Base-by-base conservation (phyloP, 495 filamentous ascomycete genomes). In the Penicillium coffeae region DNA sequence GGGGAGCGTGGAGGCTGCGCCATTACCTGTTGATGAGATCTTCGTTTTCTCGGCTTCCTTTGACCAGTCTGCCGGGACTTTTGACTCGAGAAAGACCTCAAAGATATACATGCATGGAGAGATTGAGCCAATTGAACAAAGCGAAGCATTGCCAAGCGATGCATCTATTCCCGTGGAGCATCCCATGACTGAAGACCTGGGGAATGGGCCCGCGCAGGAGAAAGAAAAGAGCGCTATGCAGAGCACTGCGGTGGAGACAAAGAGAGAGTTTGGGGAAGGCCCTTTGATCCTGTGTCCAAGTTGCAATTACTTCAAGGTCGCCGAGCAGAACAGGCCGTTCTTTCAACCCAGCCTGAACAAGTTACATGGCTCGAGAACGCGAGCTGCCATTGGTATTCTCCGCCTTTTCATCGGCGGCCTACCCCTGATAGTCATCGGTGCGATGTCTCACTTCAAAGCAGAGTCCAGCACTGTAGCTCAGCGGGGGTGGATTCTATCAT, bases 401-500 rank as follows among this genome's bases (percentile, higher is more conserved):
- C 25, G 25, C 25, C 10, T 30, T 4, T 30, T 30, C 25, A 30
- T 30, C 25, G 25, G 25, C 5, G 25, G 5, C 5, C 10, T 30
- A 10, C 42, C 41, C 2, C 37, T 51, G 14, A 30, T 51, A n/a
- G 41, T 41, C 7, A 37, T 51, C n/a, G 48, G 48, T 10, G 33
- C 19, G 7, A 44, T 51, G 27, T 51, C 48, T 8, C 35, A 18
- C 9, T 51, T 51, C 4, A 36, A 38, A 44, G 21, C 48, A 3
- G 48, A 18, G 8, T 37, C 32, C 15, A 51, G 48, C 22, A 51
- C 48, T 8, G 10, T 45, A 7, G 41, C 48, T 8, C 41, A 51
- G 30, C 20, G 48, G 27, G 32, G 35, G 7, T 51, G 48, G 48
- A 30, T 51, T 7, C 34, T 45, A 32, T 14, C 25, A 7, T 51